phyloP scores from a whole-genome alignment of 768 basidiomycete species.

The Mycena sanguinolenta region DNA sequence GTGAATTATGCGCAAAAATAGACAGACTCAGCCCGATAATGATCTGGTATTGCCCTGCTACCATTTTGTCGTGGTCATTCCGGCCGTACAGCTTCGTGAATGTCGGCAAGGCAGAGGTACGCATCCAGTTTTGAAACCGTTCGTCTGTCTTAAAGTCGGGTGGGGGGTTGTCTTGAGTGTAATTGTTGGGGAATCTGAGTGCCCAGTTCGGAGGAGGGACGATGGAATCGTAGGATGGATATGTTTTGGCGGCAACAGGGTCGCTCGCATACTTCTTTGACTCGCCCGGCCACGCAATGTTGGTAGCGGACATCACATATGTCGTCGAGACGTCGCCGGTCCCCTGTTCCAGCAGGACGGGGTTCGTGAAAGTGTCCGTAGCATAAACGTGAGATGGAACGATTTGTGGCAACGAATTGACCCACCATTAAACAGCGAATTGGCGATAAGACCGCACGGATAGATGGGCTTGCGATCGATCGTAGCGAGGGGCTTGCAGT shows the following conservation, averaged over 20 bases:
- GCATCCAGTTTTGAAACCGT: conserved; percentile 99
- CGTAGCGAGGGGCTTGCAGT: conserved; percentile 91
- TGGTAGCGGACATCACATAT: conserved; percentile 81
- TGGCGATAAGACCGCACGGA: conserved; percentile 97
- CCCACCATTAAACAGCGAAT: conserved; percentile 95
- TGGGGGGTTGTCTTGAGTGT: conserved; percentile 71
- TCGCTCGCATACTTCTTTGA: conserved; percentile 85
- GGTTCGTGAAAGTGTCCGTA: conserved; percentile 84
- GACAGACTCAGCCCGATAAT: conserved; percentile 85
- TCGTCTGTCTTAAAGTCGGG: conserved; percentile 85
- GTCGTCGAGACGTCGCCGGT: conserved; percentile 56
- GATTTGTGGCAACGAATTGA: background rate
- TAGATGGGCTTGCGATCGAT: conserved; percentile 75
- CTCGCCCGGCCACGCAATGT: conserved; percentile 98
- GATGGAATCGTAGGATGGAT: conserved; percentile 71
- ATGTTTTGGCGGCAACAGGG: conserved; percentile 62
- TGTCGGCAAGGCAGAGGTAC: conserved; percentile 95
- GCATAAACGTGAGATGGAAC: background rate
- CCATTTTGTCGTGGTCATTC: conserved; percentile 84
- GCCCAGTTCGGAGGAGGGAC: conserved; percentile 97
- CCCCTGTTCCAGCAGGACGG: conserved; percentile 68
- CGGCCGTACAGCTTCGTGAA: conserved; percentile 96
- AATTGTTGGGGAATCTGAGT: conserved; percentile 73
- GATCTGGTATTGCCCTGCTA: conserved; percentile 81
- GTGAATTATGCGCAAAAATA: conserved; percentile 2